Conservation (phyloP, 768 basidiomycete species). For the Lactifluus pinguis region DNA sequence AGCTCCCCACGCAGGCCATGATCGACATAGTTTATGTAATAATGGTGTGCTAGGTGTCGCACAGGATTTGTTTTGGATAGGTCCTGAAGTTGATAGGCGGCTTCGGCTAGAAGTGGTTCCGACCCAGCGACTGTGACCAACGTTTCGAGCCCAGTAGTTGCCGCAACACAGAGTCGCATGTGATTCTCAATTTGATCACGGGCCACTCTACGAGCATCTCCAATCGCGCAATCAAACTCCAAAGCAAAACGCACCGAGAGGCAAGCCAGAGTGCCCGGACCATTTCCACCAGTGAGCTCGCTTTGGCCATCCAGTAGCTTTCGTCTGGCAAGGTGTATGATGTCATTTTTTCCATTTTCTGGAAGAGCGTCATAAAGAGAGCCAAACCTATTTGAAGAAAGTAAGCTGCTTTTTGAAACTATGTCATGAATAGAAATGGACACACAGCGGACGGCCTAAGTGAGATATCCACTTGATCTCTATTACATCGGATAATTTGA, state of each 20-base stretch:
- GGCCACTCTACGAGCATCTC: not conserved
- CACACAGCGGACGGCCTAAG: not conserved
- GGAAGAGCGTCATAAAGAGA: not conserved
- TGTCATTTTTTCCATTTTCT: not conserved
- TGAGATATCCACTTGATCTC: not conserved
- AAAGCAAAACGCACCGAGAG: not conserved
- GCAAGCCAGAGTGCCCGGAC: not conserved
- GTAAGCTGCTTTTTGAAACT: not conserved
- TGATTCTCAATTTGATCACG: not conserved
- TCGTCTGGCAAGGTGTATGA: not conserved
- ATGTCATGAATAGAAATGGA: not conserved
- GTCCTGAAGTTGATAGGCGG: not conserved
- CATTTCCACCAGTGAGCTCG: too few relatives aligned
- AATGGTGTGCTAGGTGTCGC: not conserved
- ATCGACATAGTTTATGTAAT: not conserved
- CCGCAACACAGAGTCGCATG: not conserved
- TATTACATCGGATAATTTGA: not conserved
- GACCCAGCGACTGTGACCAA: not conserved
- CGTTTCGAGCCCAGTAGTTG: not conserved
- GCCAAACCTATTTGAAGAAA: not conserved
- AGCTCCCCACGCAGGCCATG: not conserved
- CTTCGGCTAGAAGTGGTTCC: not conserved
- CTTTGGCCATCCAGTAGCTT: not conserved
- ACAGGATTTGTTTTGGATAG: not conserved
- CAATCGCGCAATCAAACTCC: not conserved